Evolutionary conservation across 345 rosid genomes (phyloP), one percentile per base, ranked within the genome.

Genomic region (Nasturtium officinale): DNA sequence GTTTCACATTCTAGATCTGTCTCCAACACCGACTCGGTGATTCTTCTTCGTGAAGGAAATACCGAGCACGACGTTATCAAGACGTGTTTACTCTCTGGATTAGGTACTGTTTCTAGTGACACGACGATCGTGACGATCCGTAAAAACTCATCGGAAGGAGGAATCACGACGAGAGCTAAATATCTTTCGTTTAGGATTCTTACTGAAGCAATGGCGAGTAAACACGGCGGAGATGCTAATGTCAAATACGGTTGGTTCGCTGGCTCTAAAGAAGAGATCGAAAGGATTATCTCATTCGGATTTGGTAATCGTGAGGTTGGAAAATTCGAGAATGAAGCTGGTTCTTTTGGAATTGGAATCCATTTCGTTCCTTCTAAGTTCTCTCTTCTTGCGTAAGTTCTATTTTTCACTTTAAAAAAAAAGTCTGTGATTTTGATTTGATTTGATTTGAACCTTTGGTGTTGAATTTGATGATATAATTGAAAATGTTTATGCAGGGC

Each of bases 211-310:
- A 67, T 85, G 18, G 81, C 78, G 3, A 74, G 72, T 26, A 87
- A 81, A 63, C 20, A 69, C 25, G 85, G 80, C 1, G 88, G 89
- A 0, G 50, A 80, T 55, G 75, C 83, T 7, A 83, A 86, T 56
- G 53, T 77, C 0, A 55, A 35, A 50, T 56, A 18, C 16, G 90
- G 79, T 21, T 87, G 87, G 87, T 84, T 70, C 57, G 82, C 77
- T 45, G 83, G 67, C 26, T 77, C 87, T 5, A 70, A 21, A 65
- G 72, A 80, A 2, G 85, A 87, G 71, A 65, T 82, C 37, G 26
- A 67, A 15, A 8, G 69, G 6, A 80, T 84, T 12, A 1, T 83
- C 29, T n/a, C 62, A 6, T 54, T 67, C 59, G 92, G 92, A 1
- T 87, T 84, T 43, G 77, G 77, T 40, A 38, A 50, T 15, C 57